Evolutionary conservation across 805 yeast genomes (phyloP).

Genomic region (Saturnispora zaruensis): DNA sequence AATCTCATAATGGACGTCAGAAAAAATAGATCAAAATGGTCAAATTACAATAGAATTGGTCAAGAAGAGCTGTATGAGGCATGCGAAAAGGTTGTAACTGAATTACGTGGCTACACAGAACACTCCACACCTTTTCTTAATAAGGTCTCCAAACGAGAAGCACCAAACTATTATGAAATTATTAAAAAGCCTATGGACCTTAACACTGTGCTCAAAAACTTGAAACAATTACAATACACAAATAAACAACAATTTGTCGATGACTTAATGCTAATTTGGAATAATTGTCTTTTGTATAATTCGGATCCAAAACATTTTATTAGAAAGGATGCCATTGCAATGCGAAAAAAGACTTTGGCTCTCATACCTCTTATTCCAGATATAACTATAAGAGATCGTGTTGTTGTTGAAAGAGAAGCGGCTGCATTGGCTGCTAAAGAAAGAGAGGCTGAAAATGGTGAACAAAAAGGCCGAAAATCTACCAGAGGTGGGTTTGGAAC

Average conservation of each 20-base stretch:
- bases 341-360: conserved; percentile 80
- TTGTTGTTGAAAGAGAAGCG: conserved; percentile 64
- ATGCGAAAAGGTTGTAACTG: conserved; percentile 89
- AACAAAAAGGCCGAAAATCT: conserved; percentile 20
- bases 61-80: conserved; percentile 98
- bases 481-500: conserved; percentile 27
- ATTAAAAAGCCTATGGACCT: conserved; percentile 95
- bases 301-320: conserved; percentile 91
- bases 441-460: conserved; percentile 25
- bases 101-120: conserved; percentile 84
- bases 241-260: conserved; percentile 89
- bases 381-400: conserved; percentile 62
- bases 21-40: conserved; percentile 95
- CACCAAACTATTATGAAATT: conserved; percentile 88
- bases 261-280: conserved; percentile 92
- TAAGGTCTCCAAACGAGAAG: conserved; percentile 95
- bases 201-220: conserved; percentile 85
- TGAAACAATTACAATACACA: conserved; percentile 72
- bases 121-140: conserved; percentile 94
- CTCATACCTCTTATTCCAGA: conserved; percentile 85
- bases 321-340: conserved; percentile 87
- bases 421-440: conserved; percentile 31
- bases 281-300: conserved; percentile 84
- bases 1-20: conserved; percentile 86
- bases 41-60: conserved; percentile 88